These are phyloP conservation scores for Amborella trichopoda DNA, from an alignment of 164 flowering plant species.

Conservation along the genomic window DNA sequence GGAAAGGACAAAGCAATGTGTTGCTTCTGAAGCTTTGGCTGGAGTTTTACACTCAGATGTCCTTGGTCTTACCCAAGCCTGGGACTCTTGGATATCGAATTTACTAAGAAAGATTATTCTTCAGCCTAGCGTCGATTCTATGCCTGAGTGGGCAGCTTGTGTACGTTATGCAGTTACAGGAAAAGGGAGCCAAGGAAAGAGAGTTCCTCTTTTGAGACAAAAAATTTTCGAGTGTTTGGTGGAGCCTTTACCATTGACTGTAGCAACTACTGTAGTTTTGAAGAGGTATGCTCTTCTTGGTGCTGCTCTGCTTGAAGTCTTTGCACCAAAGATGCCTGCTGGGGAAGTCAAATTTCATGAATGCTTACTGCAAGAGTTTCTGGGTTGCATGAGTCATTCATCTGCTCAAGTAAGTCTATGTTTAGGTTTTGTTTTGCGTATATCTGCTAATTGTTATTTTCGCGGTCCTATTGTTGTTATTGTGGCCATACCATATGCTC, in stretches of 20 bases:
- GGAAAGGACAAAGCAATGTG: constrained; percentile 97
- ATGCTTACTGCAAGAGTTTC: constrained; percentile 57
- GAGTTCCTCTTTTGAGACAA: constrained; percentile 64
- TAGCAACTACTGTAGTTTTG: constrained; percentile 63
- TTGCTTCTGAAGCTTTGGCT: constrained; percentile 96
- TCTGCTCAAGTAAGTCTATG: constrained; percentile 84
- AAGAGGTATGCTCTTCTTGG: constrained; percentile 86
- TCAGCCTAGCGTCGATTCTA: constrained; percentile 81
- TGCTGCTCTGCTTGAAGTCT: constrained; percentile 74
- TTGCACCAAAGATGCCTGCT: constrained; percentile 62
- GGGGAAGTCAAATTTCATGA: constrained; percentile 54
- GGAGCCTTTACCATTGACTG: constrained; percentile 63
- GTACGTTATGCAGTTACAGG: constrained; percentile 97
- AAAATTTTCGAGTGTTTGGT: constrained; percentile 62
- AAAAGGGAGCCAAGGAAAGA: constrained; percentile 81
- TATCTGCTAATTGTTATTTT: too few species aligned
- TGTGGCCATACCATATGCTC: too few species aligned
- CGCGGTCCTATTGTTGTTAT: too few species aligned
- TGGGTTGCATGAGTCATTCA: constrained; percentile 76
- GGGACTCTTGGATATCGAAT: constrained; percentile 78
- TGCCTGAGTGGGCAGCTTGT: constrained; percentile 97
- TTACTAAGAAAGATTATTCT: constrained; percentile 54
- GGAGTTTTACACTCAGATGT: constrained; percentile 92
- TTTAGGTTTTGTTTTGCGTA: too few species aligned
- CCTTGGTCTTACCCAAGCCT: constrained; percentile 56